phyloP scores from a whole-genome alignment of 2,329 filamentous ascomycete species.

The Ophiosphaerella narmari region DNA sequence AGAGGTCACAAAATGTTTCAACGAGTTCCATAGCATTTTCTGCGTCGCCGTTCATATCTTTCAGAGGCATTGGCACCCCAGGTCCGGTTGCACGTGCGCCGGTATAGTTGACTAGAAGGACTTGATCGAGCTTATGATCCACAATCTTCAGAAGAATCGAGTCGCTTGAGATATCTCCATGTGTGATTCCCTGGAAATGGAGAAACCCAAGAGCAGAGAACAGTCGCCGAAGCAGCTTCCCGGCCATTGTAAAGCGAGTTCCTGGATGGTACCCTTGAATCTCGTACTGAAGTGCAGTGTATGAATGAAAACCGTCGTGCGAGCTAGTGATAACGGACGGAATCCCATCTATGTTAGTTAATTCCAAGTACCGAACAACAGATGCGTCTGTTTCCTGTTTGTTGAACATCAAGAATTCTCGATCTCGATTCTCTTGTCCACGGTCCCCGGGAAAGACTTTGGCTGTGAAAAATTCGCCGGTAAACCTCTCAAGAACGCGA shows the following conservation, averaged over 20 bases:
- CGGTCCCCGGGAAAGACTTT: constrained; percentile 11
- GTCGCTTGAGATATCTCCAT: constrained; percentile 10
- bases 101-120: constrained; percentile 22
- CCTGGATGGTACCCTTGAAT: constrained; percentile 15
- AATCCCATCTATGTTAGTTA: constrained; percentile 7
- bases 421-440: constrained; percentile 6
- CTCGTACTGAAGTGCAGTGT: constrained; percentile 3
- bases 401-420: constrained; percentile 15
- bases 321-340: constrained; percentile 19
- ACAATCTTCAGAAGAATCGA: constrained; percentile 14
- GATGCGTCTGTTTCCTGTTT: constrained; percentile 12
- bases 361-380: constrained; percentile 16
- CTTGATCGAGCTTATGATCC: constrained; percentile 1
- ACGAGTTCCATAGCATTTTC: constrained; percentile 15
- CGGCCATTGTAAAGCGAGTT: constrained; percentile 15
- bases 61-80: constrained; percentile 5
- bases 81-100: not conserved
- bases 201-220: constrained; percentile 20
- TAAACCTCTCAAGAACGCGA: constrained; percentile 19
- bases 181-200: constrained; percentile 17
- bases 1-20: constrained; percentile 23
- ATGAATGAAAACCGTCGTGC: constrained; percentile 15
- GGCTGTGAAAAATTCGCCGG: constrained; percentile 8
- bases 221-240: constrained; percentile 14
- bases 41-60: constrained; percentile 13